A percentile compares a stretch with the other conserved stretches of the same genome.
These are phyloP conservation scores for Ascosphaera apis DNA, from an alignment of 2,329 filamentous ascomycete genomes.

Conservation along the genomic window DNA sequence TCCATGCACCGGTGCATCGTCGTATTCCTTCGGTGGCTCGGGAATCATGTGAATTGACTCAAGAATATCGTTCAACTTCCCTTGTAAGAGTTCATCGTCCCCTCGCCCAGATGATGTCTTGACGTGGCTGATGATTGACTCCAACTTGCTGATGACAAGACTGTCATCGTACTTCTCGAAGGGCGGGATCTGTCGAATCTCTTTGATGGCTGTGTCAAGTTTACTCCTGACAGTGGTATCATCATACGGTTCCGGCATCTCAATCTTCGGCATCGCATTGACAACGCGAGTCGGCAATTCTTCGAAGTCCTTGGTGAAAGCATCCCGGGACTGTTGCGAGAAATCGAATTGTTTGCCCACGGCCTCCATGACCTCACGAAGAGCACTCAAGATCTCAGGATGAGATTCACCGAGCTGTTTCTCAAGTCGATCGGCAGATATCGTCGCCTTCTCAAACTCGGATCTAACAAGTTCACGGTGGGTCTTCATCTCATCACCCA, in stretches of 20 bases:
- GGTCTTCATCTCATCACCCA: constrained; percentile 54
- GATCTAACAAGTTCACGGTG: constrained; percentile 69
- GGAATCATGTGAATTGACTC: too few species aligned
- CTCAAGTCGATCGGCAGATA: constrained; percentile 52
- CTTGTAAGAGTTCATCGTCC: constrained; percentile 33
- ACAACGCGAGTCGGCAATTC: too few species aligned
- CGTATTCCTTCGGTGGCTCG: constrained; percentile 42
- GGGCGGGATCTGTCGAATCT: too few species aligned
- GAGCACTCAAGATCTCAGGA: constrained; percentile 64
- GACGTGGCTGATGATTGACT: too few species aligned
- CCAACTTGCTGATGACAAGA: too few species aligned
- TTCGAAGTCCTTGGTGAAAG: constrained; percentile 35
- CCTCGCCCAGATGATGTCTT: too few species aligned
- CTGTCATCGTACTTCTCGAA: too few species aligned
- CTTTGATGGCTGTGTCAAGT: too few species aligned
- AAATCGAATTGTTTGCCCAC: constrained; percentile 79
- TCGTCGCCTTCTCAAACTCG: constrained; percentile 52
- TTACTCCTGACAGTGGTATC: too few species aligned
- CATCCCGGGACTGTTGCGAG: constrained; percentile 43
- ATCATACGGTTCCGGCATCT: too few species aligned
- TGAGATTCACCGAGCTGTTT: constrained; percentile 61
- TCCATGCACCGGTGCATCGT: constrained; percentile 33
- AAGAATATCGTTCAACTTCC: constrained; percentile 31
- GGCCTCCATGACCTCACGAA: constrained; percentile 64
- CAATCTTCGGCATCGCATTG: too few species aligned